Conservation (phyloP, 192 early-diverging fungal species). For the Piromyces finnis region DNA sequence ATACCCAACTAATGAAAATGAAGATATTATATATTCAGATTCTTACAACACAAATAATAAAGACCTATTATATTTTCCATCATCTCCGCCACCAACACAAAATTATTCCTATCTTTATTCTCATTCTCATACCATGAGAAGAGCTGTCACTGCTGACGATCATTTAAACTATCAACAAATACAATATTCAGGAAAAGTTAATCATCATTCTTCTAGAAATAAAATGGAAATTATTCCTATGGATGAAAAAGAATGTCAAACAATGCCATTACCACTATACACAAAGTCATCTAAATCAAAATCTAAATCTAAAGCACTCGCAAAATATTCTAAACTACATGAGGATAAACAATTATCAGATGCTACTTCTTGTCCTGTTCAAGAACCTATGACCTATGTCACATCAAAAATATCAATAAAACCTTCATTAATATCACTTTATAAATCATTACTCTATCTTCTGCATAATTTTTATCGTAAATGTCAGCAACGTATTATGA, state of each 20-base stretch:
- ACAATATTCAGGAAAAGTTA: no score
- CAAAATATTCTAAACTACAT: no score
- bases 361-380: no score
- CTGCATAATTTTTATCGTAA: background rate
- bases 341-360: no score
- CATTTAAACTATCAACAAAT: background rate
- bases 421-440: background rate
- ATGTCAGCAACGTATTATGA: background rate
- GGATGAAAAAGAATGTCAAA: background rate
- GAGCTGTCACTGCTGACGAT: background rate
- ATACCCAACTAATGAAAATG: background rate
- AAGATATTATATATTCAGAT: no score
- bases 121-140: background rate
- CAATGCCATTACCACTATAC: background rate
- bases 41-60: background rate
- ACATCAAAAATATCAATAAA: background rate
- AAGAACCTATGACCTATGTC: background rate
- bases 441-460: background rate
- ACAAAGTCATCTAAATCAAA: background rate
- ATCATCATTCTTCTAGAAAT: background rate
- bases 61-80: background rate
- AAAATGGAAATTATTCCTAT: background rate
- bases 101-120: background rate
- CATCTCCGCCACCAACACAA: background rate
- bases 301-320: no score